These are phyloP conservation scores for Persicaria maculosa DNA, from an alignment of 148 eudicot species.

Conservation along the genomic window DNA sequence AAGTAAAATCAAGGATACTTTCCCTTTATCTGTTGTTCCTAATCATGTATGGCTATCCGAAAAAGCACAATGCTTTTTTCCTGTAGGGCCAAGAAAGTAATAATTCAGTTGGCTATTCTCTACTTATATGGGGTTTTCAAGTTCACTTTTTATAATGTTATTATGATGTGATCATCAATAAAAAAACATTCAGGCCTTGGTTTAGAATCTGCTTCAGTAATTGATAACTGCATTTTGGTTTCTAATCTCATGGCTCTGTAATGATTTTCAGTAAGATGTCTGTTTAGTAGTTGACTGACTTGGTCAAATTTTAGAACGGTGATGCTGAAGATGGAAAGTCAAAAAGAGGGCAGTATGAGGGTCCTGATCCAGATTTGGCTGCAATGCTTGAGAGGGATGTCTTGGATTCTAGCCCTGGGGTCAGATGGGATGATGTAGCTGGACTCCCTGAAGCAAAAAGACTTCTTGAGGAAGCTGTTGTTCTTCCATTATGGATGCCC, in stretches of 20 bases:
- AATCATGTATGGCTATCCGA: too few relatives aligned
- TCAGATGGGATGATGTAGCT: slow-evolving; percentile 98
- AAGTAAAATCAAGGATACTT: background rate
- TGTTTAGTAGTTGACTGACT: background rate
- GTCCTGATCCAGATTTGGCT: slow-evolving; percentile 97
- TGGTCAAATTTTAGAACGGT: slow-evolving; percentile 49
- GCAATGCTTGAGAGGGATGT: slow-evolving; percentile 99
- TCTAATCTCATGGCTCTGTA: background rate
- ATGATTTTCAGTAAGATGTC: background rate
- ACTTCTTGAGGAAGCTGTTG: slow-evolving; percentile 99
- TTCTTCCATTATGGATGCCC: slow-evolving; percentile 98
- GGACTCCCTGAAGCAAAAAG: slow-evolving; percentile 95
- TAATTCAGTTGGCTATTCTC: too few relatives aligned
- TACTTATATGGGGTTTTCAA: too few relatives aligned
- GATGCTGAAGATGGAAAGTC: slow-evolving; percentile 93
- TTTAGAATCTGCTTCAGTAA: background rate
- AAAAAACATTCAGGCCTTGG: background rate
- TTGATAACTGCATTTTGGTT: background rate
- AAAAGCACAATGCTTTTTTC: too few relatives aligned
- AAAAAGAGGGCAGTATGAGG: slow-evolving; percentile 82
- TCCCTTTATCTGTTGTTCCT: background rate
- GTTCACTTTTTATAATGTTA: too few relatives aligned
- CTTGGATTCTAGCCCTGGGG: slow-evolving; percentile 86
- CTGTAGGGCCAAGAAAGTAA: too few relatives aligned
- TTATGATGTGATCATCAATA: too few relatives aligned